A percentile compares a stretch with the other conserved stretches of the same genome.
Conservation (phyloP, 176 grass and related monocot genomes). For the Paspalum vaginatum region DNA sequence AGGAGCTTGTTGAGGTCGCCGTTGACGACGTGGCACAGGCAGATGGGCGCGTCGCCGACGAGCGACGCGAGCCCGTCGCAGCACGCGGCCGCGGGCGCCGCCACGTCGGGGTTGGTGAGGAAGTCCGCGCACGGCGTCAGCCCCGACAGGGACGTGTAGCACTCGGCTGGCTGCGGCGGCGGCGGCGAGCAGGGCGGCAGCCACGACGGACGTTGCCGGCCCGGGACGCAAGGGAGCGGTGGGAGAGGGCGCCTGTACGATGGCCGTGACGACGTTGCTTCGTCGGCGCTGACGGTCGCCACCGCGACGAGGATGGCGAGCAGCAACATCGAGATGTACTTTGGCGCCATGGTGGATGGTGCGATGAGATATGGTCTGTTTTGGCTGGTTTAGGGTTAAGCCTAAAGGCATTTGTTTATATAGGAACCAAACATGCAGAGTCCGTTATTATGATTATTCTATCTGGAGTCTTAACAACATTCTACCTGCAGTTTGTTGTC, state of each 20-base stretch:
- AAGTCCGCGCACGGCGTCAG: conserved; percentile 9
- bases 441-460: no score
- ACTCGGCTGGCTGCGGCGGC: conserved; percentile 11
- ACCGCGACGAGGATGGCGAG: no score
- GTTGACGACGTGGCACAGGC: conserved; percentile 14
- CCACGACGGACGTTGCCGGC: not conserved
- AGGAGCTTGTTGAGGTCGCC: not conserved
- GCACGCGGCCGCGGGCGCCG: not conserved
- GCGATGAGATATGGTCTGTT: no score
- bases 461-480: no score
- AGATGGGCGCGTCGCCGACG: not conserved
- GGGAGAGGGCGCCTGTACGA: not conserved
- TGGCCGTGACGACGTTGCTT: not conserved
- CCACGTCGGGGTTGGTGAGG: not conserved
- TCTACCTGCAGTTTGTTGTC: no score
- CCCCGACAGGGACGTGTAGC: not conserved
- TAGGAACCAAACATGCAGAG: no score
- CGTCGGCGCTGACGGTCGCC: not conserved
- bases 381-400: no score
- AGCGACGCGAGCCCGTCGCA: not conserved
- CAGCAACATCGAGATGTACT: no score
- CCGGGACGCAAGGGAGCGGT: not conserved
- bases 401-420: no score
- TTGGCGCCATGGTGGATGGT: no score
- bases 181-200: not conserved